These are phyloP conservation scores for Carex myosuroides DNA, from an alignment of 176 grass and related monocot genomes.

Conservation along the genomic window DNA sequence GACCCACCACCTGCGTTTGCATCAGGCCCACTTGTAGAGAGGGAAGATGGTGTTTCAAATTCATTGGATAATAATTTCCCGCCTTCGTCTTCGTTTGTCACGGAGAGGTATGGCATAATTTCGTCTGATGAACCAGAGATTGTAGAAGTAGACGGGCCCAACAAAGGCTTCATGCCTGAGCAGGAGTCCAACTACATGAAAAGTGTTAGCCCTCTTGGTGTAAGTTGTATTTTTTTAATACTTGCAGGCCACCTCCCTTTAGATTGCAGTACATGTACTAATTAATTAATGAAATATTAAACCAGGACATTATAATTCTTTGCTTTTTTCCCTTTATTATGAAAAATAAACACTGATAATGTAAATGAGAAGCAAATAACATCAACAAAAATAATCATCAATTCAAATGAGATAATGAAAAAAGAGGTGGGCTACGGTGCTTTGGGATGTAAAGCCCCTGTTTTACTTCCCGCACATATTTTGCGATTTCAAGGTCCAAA, in stretches of 20 bases:
- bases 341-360: not conserved
- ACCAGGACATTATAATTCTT: not conserved
- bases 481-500: too few species aligned
- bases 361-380: not conserved
- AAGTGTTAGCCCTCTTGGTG: constrained; percentile 60
- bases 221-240: constrained; percentile 15
- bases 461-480: too few species aligned
- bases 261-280: not conserved
- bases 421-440: too few species aligned
- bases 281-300: not conserved
- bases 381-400: not conserved
- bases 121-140: constrained; percentile 62
- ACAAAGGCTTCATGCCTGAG: constrained; percentile 33
- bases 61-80: constrained; percentile 19
- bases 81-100: constrained; percentile 31
- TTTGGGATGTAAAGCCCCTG: too few species aligned
- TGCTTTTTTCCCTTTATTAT: not conserved
- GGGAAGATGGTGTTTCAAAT: constrained; percentile 37
- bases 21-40: constrained; percentile 63
- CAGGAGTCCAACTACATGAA: constrained; percentile 64
- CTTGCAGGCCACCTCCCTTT: not conserved
- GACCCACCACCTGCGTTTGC: constrained; percentile 65
- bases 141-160: constrained; percentile 87
- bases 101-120: constrained; percentile 30
- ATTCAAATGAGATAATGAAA: not conserved